Evolutionary conservation across 257 asterid genomes (phyloP), one percentile per base, ranked within the genome.

Genomic region (Lycium ferocissimum): DNA sequence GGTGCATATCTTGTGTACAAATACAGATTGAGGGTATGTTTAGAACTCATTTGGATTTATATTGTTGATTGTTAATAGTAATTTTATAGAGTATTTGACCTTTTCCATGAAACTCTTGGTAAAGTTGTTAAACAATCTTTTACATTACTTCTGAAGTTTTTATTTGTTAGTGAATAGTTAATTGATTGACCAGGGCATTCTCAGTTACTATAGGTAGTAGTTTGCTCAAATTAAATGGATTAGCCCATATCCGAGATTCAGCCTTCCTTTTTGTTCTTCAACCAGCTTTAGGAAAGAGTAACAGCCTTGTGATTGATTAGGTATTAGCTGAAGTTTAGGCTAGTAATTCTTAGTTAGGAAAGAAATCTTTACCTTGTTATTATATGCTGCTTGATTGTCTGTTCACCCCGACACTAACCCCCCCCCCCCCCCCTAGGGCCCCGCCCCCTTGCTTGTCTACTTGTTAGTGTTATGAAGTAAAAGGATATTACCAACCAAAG

Each of bases 21-120:
- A 86, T 90, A 93, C 83, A 89, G 98, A 62, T 80, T 91, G 86
- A 90, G 97, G 94, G 98, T 92, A 90, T 89, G 96, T 90, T 83
- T 80, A 80, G 13, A 49, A 66, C 5, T 51, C 85, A 9, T 22
- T 11, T 0, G 18, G 53, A 35, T 20, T 10, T 43, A 35, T 13
- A 45, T 13, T 40, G 62, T 33, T 62, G 45, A 43, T 81, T 81
- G 2, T 7, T 33, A 12, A 2, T 43, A 18, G 84, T 81, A 62
- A 13, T 62, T 40, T 51, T 58, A 33, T 6, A 13, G 57, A 14
- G 72, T 81, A n/a, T 62, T 43, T 40, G 76, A 59, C 37, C 11
- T 47, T 59, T 62, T 59, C 63, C 14, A 14, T 51, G 82, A 51
- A 76, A 53, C 40, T 51, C 47, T 20, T 13, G 45, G 63, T 22